Evolutionary conservation across 2,329 filamentous ascomycete genomes (phyloP).

Genomic region (Fusarium mundagurra): DNA sequence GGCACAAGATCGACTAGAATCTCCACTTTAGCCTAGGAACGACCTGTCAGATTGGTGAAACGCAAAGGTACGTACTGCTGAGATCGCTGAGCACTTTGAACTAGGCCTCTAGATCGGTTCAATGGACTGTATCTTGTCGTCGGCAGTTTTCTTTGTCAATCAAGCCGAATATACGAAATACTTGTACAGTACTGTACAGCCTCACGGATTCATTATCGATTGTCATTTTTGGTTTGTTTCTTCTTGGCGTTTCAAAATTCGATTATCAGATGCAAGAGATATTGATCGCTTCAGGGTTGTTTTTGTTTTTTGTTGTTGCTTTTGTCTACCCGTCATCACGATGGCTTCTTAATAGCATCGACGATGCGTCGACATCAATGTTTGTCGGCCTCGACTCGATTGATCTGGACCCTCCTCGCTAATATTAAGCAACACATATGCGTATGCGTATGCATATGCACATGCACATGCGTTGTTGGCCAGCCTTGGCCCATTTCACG

Average conservation of each 20-base stretch:
- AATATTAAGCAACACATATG: background rate
- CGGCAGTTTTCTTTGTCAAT: background rate
- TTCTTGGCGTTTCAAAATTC: background rate
- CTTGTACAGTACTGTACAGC: too few species aligned
- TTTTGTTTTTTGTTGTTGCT: background rate
- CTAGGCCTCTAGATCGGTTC: constrained; percentile 23
- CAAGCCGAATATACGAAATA: background rate
- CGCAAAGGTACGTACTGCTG: background rate
- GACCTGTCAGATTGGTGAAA: constrained; percentile 17
- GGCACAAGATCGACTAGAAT: constrained; percentile 30
- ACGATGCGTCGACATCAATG: background rate
- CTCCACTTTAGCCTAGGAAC: constrained; percentile 4
- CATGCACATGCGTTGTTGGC: background rate
- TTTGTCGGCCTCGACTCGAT: background rate
- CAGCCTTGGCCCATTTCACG: background rate
- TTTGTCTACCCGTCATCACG: background rate
- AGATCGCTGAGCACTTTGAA: constrained; percentile 17
- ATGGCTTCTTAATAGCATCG: background rate
- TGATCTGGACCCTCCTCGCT: background rate
- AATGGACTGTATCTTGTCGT: constrained; percentile 3
- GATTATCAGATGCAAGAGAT: constrained; percentile 1
- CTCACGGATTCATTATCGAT: background rate
- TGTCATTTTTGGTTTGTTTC: background rate
- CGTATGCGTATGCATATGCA: background rate
- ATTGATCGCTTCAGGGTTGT: background rate